These are phyloP conservation scores for Trichosanthes truncata DNA, from an alignment of 306 rosid species.

Conservation along the genomic window DNA sequence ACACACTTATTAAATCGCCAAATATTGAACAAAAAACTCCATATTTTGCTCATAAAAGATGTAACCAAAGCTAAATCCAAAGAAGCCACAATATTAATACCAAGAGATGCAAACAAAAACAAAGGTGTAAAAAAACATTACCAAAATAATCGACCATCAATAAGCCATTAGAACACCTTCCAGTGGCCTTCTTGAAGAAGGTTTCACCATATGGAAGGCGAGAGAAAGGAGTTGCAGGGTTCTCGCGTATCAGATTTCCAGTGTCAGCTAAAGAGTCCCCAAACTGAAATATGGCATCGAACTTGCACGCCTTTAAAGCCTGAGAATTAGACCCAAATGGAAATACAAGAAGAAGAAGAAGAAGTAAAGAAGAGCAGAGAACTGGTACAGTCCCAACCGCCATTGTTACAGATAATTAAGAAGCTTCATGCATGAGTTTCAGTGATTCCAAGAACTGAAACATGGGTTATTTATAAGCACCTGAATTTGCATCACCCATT, in stretches of 20 bases:
- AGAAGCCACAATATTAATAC: neutral
- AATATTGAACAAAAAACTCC: too few relatives aligned
- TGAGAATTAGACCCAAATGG: neutral
- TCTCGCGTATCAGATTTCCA: constrained; percentile 7
- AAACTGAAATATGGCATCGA: constrained; percentile 11
- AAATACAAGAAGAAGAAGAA: neutral
- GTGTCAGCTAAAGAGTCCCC: constrained; percentile 16
- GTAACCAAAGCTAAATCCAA: too few relatives aligned
- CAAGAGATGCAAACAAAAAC: neutral
- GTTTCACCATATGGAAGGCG: constrained; percentile 14
- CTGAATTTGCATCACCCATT: neutral
- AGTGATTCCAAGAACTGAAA: neutral
- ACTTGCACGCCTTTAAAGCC: constrained; percentile 1
- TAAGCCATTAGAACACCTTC: constrained; percentile 18
- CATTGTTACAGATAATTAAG: too few relatives aligned
- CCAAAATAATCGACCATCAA: constrained; percentile 14
- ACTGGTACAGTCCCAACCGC: neutral
- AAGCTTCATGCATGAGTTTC: too few relatives aligned
- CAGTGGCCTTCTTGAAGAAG: constrained; percentile 14
- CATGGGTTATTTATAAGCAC: neutral
- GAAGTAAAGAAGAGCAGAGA: neutral
- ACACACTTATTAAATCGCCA: too few relatives aligned
- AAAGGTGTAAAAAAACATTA: neutral
- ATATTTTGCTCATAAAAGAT: too few relatives aligned
- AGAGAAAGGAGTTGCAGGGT: constrained; percentile 1